Conservation (phyloP, 2,329 filamentous ascomycete genomes). For the Trichoderma sp. region DNA sequence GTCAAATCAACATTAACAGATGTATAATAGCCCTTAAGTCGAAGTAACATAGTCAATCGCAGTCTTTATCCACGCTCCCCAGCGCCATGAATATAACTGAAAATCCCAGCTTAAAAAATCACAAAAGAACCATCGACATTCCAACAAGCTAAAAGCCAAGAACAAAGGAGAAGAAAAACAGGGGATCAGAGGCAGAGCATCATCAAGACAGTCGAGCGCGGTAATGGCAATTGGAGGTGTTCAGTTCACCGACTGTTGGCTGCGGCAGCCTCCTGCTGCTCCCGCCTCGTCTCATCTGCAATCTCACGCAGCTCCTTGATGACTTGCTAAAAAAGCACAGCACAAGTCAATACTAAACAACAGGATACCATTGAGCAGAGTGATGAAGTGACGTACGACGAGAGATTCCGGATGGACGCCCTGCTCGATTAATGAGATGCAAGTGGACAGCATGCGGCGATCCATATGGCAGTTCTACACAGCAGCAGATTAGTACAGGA, state of each 20-base stretch:
- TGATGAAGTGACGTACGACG: slow-evolving; percentile 63
- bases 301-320: slow-evolving; percentile 63
- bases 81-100: slow-evolving; percentile 16
- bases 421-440: slow-evolving; percentile 95
- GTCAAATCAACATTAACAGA: slow-evolving; percentile 4
- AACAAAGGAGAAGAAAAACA: not conserved
- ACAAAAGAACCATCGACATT: not conserved
- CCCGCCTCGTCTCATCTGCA: slow-evolving; percentile 52
- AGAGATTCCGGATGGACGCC: slow-evolving; percentile 95
- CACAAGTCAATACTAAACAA: not conserved
- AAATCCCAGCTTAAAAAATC: slow-evolving; percentile 18
- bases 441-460: slow-evolving; percentile 86
- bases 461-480: slow-evolving; percentile 88
- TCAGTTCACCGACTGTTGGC: slow-evolving; percentile 16
- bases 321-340: slow-evolving; percentile 50
- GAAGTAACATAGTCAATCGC: slow-evolving; percentile 1
- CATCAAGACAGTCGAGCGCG: not conserved
- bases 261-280: slow-evolving; percentile 23
- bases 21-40: slow-evolving; percentile 19
- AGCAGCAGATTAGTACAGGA: not conserved
- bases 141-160: not conserved
- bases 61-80: not conserved
- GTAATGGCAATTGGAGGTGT: not conserved
- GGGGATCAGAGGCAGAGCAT: not conserved
- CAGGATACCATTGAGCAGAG: not conserved